Evolutionary conservation across 768 basidiomycete genomes (phyloP).

Genomic region (Goffeauzyma gilvescens): DNA sequence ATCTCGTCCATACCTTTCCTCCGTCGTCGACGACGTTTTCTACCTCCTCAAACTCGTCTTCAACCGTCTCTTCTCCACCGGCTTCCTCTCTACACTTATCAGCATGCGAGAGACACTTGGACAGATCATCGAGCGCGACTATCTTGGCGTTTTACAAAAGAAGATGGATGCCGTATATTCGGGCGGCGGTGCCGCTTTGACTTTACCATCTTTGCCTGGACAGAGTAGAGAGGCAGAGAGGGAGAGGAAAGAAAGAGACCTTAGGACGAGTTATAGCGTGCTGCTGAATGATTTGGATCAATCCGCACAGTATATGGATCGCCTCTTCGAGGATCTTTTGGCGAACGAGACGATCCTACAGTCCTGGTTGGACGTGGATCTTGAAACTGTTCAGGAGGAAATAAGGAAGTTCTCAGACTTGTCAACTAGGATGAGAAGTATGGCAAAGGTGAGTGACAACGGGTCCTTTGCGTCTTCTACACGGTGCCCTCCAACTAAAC

Average conservation of each 20-base stretch:
- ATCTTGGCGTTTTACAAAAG: constrained; percentile 55
- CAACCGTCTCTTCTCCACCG: constrained; percentile 56
- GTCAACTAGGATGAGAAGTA: constrained; percentile 44
- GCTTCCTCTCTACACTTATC: constrained; percentile 44
- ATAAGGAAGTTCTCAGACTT: constrained; percentile 16
- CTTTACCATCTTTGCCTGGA: constrained; percentile 19
- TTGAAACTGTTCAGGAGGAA: constrained; percentile 37
- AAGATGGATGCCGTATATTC: constrained; percentile 74
- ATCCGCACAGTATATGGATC: constrained; percentile 72
- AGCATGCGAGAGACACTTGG: constrained; percentile 45
- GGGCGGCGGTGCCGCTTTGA: constrained; percentile 28
- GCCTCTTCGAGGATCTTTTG: constrained; percentile 49
- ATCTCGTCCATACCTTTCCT: constrained; percentile 38
- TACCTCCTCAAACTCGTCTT: constrained; percentile 80
- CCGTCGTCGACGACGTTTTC: constrained; percentile 63
- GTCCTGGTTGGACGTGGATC: constrained; percentile 47
- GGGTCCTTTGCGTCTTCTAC: background rate
- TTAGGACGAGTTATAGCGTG: constrained; percentile 56
- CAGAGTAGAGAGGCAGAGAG: constrained; percentile 43
- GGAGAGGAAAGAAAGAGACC: constrained; percentile 50
- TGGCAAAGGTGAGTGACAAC: constrained; percentile 54
- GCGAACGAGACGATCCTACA: constrained; percentile 37
- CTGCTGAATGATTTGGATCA: constrained; percentile 78
- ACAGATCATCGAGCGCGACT: constrained; percentile 65
- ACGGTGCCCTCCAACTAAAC: background rate